Evolutionary conservation across 345 rosid genomes (phyloP).

Genomic region (Pseudoturritis turrita): DNA sequence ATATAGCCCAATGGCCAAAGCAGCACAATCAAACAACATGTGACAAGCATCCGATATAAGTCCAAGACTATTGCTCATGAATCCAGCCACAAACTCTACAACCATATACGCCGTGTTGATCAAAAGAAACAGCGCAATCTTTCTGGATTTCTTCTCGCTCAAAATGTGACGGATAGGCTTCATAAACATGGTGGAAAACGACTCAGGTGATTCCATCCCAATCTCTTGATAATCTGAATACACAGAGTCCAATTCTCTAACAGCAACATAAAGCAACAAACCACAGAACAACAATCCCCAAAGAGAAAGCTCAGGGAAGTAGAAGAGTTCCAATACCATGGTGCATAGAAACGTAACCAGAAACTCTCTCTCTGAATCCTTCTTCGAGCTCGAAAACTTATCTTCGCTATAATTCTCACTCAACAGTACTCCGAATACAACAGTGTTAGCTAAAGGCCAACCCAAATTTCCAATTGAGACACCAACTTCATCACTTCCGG

Average conservation of each 20-base stretch:
- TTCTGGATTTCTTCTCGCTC: slow-evolving; percentile 91
- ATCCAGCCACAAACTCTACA: slow-evolving; percentile 87
- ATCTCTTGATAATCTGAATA: slow-evolving; percentile 44
- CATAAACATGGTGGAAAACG: slow-evolving; percentile 47
- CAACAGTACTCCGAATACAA: slow-evolving; percentile 81
- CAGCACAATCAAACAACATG: slow-evolving; percentile 99
- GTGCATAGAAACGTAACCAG: slow-evolving; percentile 71
- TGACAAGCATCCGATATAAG: slow-evolving; percentile 96
- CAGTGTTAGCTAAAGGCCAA: slow-evolving; percentile 90
- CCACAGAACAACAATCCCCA: slow-evolving; percentile 80
- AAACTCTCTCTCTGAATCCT: slow-evolving; percentile 66
- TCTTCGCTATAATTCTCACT: slow-evolving; percentile 71
- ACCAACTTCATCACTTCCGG: slow-evolving; percentile 40
- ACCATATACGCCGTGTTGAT: slow-evolving; percentile 89
- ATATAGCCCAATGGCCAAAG: slow-evolving; percentile 85
- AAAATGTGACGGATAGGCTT: slow-evolving; percentile 81
- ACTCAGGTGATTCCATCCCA: slow-evolving; percentile 63
- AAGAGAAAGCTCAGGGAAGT: slow-evolving; percentile 79
- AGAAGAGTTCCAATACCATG: slow-evolving; percentile 69
- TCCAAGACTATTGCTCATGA: slow-evolving; percentile 98
- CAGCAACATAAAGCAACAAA: slow-evolving; percentile 59
- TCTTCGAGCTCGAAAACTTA: slow-evolving; percentile 46
- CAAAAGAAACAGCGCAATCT: slow-evolving; percentile 87
- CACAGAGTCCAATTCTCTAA: slow-evolving; percentile 61
- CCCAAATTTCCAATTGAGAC: slow-evolving; percentile 57